Evolutionary conservation across 371 early-diverging fungal genomes (phyloP).

Genomic region (Capniomyces stellatus): DNA sequence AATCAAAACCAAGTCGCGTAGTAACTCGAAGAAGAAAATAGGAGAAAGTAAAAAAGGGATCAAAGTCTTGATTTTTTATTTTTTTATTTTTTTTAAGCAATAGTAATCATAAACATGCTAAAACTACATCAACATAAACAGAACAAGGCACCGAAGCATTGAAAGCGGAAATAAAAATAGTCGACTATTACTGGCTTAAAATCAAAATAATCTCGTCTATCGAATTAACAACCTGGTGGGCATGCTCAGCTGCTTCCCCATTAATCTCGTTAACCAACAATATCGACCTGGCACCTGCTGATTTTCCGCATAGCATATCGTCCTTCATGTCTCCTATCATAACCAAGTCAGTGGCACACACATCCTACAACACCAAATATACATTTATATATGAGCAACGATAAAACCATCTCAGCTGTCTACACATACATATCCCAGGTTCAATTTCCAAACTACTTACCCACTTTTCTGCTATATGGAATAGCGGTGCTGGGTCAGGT

Average conservation of each 20-base stretch:
- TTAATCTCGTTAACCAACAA: background rate
- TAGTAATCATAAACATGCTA: too few relatives aligned
- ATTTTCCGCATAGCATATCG: background rate
- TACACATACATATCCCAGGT: too few relatives aligned
- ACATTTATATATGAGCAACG: background rate
- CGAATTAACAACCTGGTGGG: background rate
- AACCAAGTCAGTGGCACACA: background rate
- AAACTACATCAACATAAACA: too few relatives aligned
- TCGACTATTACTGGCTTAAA: background rate
- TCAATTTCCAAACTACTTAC: too few relatives aligned
- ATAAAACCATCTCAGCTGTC: background rate
- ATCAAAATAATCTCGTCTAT: background rate
- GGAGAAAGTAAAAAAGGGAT: too few relatives aligned
- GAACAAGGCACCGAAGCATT: too few relatives aligned
- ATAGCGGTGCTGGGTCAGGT: background rate
- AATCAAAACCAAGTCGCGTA: too few relatives aligned
- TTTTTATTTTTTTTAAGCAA: too few relatives aligned
- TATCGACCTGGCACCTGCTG: background rate
- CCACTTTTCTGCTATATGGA: background rate
- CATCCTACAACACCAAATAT: background rate
- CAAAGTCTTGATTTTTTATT: too few relatives aligned
- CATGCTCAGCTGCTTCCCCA: background rate
- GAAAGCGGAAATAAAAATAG: too few relatives aligned
- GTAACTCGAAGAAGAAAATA: too few relatives aligned
- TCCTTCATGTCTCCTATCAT: background rate